Conservation (phyloP, 352 stramenopile species). For the Pythium diclinum region DNA sequence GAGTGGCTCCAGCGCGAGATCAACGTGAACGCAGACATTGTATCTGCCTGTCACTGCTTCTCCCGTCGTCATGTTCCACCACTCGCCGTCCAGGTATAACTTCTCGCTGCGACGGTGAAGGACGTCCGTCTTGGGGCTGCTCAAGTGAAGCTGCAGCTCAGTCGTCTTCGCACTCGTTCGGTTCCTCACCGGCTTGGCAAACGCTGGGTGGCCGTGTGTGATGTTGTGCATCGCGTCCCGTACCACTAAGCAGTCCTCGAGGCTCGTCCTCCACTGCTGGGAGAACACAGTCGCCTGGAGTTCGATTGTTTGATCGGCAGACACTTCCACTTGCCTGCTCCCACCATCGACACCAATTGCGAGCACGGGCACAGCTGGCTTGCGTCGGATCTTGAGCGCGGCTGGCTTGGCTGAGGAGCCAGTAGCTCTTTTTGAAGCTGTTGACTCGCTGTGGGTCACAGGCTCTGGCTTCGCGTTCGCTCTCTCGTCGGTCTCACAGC, state of each 20-base stretch:
- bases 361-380: slow-evolving; percentile 5
- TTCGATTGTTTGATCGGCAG: slow-evolving; percentile 30
- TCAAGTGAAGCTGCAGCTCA: slow-evolving; percentile 25
- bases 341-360: neutral
- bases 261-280: slow-evolving; percentile 21
- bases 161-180: neutral
- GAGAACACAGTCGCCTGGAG: slow-evolving; percentile 44
- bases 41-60: slow-evolving; percentile 1
- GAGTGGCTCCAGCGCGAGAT: slow-evolving; percentile 24
- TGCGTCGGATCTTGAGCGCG: neutral
- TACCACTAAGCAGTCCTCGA: slow-evolving; percentile 33
- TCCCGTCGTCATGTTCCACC: slow-evolving; percentile 11
- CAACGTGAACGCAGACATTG: slow-evolving; percentile 41
- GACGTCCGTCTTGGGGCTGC: slow-evolving; percentile 24
- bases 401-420: neutral
- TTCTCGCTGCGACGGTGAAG: slow-evolving; percentile 40
- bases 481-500: slow-evolving; percentile 30
- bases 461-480: neutral
- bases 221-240: slow-evolving; percentile 29
- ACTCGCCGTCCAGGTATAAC: slow-evolving; percentile 44
- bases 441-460: too few relatives aligned
- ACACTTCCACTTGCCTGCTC: neutral
- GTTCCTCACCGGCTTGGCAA: slow-evolving; percentile 9
- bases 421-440: too few relatives aligned
- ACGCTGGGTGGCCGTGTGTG: slow-evolving; percentile 19